Conservation (phyloP, 441 rosid species). For the Breynia disticha region DNA sequence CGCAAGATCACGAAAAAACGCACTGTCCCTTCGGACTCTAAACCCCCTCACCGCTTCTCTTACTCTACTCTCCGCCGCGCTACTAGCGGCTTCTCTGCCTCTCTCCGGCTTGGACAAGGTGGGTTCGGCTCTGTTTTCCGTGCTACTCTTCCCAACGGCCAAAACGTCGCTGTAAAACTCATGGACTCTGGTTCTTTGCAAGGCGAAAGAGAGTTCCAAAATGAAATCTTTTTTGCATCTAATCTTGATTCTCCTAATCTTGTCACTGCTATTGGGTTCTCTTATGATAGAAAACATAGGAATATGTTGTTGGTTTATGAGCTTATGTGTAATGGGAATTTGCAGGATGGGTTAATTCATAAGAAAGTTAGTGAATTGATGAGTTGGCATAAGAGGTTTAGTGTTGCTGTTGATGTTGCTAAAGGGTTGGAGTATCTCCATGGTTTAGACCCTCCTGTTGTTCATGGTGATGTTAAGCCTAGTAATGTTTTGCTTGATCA, state of each 20-base stretch:
- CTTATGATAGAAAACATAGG: conserved; percentile 51
- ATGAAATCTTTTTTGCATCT: conserved; percentile 79
- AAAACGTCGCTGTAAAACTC: conserved; percentile 57
- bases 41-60: conserved; percentile 62
- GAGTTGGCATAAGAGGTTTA: conserved; percentile 51
- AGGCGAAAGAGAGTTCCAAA: conserved; percentile 86
- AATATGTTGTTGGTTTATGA: conserved; percentile 67
- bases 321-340: conserved; percentile 68
- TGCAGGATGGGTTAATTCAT: conserved; percentile 73
- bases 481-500: conserved; percentile 68
- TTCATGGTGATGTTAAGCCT: conserved; percentile 83
- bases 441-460: conserved; percentile 51
- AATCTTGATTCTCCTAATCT: conserved; percentile 49
- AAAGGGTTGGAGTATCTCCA: conserved; percentile 64
- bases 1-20: conserved; percentile 58
- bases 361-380: conserved; percentile 50
- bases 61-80: conserved; percentile 70
- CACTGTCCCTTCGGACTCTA: conserved; percentile 46
- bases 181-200: conserved; percentile 91
- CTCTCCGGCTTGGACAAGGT: conserved; percentile 72
- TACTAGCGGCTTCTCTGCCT: conserved; percentile 54
- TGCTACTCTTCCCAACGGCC: conserved; percentile 31
- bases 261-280: conserved; percentile 68
- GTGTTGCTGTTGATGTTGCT: conserved; percentile 47
- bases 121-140: conserved; percentile 87